Base-by-base conservation (phyloP, 345 rosid genomes). In the Eutrema yunnanense region DNA sequence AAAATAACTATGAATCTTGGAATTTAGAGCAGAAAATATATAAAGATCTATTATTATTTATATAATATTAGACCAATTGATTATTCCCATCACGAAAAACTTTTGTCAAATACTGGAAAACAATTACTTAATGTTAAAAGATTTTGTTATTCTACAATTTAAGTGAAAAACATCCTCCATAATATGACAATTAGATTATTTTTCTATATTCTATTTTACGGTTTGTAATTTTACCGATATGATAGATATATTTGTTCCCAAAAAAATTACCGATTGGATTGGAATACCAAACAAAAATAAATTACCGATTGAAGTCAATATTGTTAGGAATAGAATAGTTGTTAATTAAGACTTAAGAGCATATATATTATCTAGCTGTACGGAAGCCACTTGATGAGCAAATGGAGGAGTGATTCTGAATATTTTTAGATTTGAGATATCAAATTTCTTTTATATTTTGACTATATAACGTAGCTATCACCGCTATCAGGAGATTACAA, bases 321-420 rank as follows among this genome's bases (percentile, higher is more conserved):
- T 26, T 63, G 71, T 33, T n/a, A 46, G 62, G 64, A 65, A 73
- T 64, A 73, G 26, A 22, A 22, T 22, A 22, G 26, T 22, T 22
- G 26, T 22, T 22, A 22, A 22, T 22, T 22, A 22, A 22, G 26
- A 44, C 30, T 2, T 33, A 4, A 34, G 29, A 62, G 14, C 52
- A 51, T 61, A 56, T 73, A 65, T 73, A 65, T 9, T 32, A 52
- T 43, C 63, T 52, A 68, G 74, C 74, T 76, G 75, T 63, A 76
- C 79, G 79, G 79, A 69, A 41, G 60, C 79, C 32, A 76, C 60
- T 76, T 76, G 79, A 32, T 54, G 79, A 76, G 71, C 22, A 76
- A 76, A 68, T 68, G 58, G 50, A 69, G 75, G 74, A 48, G 37
- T 55, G 71, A 76, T 69, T 27, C 16, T 52, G 34, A n/a, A 61